Evolutionary conservation across 1,284 basidiomycete genomes (phyloP).

Genomic region (Cutaneotrichosporon sp.): DNA sequence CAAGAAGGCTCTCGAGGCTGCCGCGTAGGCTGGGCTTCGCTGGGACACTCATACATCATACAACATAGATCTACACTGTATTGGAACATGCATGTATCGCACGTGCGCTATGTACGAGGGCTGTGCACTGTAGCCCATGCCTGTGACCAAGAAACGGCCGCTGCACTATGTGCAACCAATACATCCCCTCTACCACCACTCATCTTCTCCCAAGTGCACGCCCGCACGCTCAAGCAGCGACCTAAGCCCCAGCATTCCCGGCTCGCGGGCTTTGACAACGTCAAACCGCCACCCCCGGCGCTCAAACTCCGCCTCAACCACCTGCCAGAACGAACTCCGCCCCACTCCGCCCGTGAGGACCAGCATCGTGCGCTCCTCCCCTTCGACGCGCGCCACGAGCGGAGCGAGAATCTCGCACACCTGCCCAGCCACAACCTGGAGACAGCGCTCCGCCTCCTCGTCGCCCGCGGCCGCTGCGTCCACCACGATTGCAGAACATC

Average conservation of each 20-base stretch:
- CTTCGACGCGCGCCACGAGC: background rate
- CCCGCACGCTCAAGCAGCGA: background rate
- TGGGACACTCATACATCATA: too few species aligned
- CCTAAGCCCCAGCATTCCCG: slow-evolving; percentile 9
- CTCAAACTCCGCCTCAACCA: slow-evolving; percentile 5
- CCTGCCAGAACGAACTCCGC: slow-evolving; percentile 8
- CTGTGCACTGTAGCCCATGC: too few species aligned
- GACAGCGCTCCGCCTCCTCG: slow-evolving; percentile 5
- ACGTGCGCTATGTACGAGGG: too few species aligned
- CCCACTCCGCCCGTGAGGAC: slow-evolving; percentile 18
- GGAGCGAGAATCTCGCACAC: slow-evolving; percentile 18
- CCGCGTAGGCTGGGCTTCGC: too few species aligned
- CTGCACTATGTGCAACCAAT: background rate
- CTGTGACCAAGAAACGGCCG: too few species aligned
- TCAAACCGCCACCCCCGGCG: slow-evolving; percentile 12
- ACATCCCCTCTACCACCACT: background rate
- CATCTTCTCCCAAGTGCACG: background rate
- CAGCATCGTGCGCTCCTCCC: slow-evolving; percentile 2
- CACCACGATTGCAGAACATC: slow-evolving; percentile 9
- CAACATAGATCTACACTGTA: too few species aligned
- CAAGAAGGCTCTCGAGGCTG: slow-evolving; percentile 8
- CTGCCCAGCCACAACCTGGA: slow-evolving; percentile 13
- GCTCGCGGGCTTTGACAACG: slow-evolving; percentile 10
- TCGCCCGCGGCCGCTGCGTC: slow-evolving; percentile 6
- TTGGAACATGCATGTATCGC: too few species aligned